A percentile compares a stretch with the other conserved stretches of the same genome.
Evolutionary conservation across 2,329 filamentous ascomycete species (phyloP).

Genomic region (Colletotrichum shisoi): DNA sequence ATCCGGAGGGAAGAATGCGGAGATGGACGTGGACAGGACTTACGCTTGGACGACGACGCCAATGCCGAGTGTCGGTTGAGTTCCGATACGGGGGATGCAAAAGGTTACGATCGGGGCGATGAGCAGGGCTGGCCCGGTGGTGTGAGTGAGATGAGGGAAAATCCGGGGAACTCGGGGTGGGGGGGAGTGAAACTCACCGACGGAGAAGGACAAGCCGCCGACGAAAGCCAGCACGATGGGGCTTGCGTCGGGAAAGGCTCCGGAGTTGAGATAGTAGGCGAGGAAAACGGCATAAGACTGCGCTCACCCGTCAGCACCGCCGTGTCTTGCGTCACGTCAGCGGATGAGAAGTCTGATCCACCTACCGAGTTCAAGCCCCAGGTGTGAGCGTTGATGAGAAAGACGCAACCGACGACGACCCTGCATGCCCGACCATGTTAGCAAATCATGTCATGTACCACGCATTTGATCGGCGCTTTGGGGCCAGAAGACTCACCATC

Average conservation of each 20-base stretch:
- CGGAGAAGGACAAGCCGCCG: conserved; percentile 73
- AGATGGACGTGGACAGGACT: neutral
- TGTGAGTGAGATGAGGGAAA: conserved; percentile 42
- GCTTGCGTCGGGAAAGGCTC: conserved; percentile 69
- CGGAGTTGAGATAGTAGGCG: conserved; percentile 63
- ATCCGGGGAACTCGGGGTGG: neutral
- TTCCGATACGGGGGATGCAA: conserved; percentile 68
- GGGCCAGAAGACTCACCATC: conserved; percentile 56
- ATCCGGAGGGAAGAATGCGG: neutral
- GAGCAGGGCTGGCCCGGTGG: conserved; percentile 62
- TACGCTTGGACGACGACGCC: conserved; percentile 69
- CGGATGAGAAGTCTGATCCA: neutral
- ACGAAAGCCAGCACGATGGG: conserved; percentile 77
- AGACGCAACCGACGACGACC: conserved; percentile 63
- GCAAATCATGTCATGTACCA: neutral
- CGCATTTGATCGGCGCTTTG: neutral
- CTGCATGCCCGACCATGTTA: conserved; percentile 41
- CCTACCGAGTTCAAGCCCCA: conserved; percentile 76
- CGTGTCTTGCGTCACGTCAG: neutral
- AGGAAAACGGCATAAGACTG: conserved; percentile 66
- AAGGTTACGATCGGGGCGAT: conserved; percentile 73
- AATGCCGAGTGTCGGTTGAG: conserved; percentile 67
- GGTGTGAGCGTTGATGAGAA: conserved; percentile 72
- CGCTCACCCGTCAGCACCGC: conserved; percentile 17
- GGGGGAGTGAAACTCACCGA: conserved; percentile 45